A percentile compares a stretch with the other conserved stretches of the same genome.
These are phyloP conservation scores for Pythium graminicola DNA, from an alignment of 352 stramenopile species.

Conservation along the genomic window DNA sequence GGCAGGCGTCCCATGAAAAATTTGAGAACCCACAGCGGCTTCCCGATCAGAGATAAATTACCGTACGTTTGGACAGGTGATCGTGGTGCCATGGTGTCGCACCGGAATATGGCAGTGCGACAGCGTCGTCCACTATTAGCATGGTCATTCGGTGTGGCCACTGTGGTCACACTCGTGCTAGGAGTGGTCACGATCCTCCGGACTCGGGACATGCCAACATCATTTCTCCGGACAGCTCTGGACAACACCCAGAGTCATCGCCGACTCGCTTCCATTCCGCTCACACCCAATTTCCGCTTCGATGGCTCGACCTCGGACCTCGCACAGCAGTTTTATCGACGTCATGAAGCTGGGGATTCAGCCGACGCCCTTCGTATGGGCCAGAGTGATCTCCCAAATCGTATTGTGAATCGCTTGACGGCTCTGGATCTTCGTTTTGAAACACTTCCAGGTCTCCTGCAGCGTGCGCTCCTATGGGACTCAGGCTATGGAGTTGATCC, in stretches of 20 bases:
- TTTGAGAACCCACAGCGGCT: constrained; percentile 2
- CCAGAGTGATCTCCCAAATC: constrained; percentile 3
- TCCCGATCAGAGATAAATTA: constrained; percentile 10
- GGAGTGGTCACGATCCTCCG: neutral
- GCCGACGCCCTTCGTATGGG: constrained; percentile 8
- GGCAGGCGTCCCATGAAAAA: neutral
- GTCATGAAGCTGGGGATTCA: constrained; percentile 5
- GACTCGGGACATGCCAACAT: neutral
- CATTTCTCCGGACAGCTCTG: neutral
- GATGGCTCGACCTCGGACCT: constrained; percentile 30
- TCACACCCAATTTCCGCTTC: constrained; percentile 16
- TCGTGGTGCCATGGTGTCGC: constrained; percentile 5
- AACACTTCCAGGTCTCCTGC: constrained; percentile 17
- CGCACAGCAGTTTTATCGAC: constrained; percentile 28
- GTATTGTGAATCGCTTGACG: neutral
- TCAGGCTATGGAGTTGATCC: constrained; percentile 26
- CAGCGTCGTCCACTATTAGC: neutral
- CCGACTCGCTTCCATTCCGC: constrained; percentile 4
- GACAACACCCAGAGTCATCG: neutral
- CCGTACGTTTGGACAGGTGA: neutral
- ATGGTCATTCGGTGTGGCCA: neutral
- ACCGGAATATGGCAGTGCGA: constrained; percentile 3
- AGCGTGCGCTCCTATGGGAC: constrained; percentile 37
- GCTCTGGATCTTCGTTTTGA: constrained; percentile 4
- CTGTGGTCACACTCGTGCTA: neutral